Base-by-base conservation (phyloP, 1,284 basidiomycete genomes). In the Papiliotrema flavescens region DNA sequence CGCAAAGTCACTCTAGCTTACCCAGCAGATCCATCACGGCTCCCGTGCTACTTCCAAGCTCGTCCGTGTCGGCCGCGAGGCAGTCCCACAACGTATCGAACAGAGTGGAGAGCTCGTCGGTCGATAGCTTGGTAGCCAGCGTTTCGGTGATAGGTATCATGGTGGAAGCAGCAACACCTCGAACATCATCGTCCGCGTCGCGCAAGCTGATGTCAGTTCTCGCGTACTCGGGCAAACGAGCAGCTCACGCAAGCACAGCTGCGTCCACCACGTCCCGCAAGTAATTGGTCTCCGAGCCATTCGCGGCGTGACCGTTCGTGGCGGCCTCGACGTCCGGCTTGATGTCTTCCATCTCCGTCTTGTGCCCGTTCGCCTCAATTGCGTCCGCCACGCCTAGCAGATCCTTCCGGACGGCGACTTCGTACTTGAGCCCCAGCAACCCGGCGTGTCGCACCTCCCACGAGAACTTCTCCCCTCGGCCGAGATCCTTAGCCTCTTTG, bases 391-490 rank as follows among this genome's bases (percentile, higher is more conserved):
- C 62, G 49, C 84, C 82, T 57, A 98, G 85, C 32, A 96, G 76
- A 70, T 96, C 92, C 51, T 81, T 83, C 63, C 93, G 80, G 23
- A 98, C 93, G 13, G 94, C 93, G 28, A 98, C 93, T 74, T 98
- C 90, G 73, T 98, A 98, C 78, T 96, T 97, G 74, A 99, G 85
- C 0, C 96, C 96, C 3, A 98, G 82, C 51, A 99, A 77, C 32
- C 96, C 96, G 2, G 96, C 95, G 78, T 99, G 96, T 47, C 96
- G 82, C 48, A 98, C 89, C 76, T 98, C 92, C 96, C 96, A 99
- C 4, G 94, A 84, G 75, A 96, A 92, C 42, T 73, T 77, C 49
- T 75, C 70, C 37, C 69, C 65, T 47, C 63, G 69, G 6, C 43
- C 69, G 56, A 51, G 79, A 72, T 56, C 78, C 74, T 64, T 77